phyloP scores from a whole-genome alignment of 2,329 filamentous ascomycete species.

The Aphanocladium album region DNA sequence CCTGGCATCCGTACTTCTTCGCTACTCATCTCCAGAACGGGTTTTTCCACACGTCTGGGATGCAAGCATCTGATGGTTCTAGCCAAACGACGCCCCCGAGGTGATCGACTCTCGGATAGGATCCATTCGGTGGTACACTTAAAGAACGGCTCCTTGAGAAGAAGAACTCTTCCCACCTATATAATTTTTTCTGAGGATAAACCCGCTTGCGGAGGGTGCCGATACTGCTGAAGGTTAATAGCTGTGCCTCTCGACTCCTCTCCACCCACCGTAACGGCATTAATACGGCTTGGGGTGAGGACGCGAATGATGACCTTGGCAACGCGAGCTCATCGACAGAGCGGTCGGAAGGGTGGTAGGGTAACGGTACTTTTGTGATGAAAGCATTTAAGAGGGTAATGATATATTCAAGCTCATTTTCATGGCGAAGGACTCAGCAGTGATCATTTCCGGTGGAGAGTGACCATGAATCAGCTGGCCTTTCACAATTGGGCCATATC shows the following conservation, averaged over 20 bases:
- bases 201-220: conserved; percentile 34
- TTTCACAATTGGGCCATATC: not conserved
- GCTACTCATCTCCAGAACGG: conserved; percentile 15
- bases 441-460: not conserved
- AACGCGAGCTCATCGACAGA: conserved; percentile 13
- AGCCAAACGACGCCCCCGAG: conserved; percentile 42
- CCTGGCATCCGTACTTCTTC: conserved; percentile 24
- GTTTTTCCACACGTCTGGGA: conserved; percentile 34
- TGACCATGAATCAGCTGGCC: not conserved
- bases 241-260: conserved; percentile 35
- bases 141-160: conserved; percentile 52
- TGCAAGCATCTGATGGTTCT: conserved; percentile 26
- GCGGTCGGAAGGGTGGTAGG: not conserved
- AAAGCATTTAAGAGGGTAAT: not conserved
- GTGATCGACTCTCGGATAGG: conserved; percentile 49
- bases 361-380: not conserved
- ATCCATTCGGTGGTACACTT: conserved; percentile 33
- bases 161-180: conserved; percentile 26
- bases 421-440: not conserved
- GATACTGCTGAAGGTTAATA: conserved; percentile 34
- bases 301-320: conserved; percentile 17
- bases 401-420: not conserved
- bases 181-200: conserved; percentile 31
- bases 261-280: conserved; percentile 25
- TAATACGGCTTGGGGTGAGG: conserved; percentile 17